Evolutionary conservation across 441 rosid genomes (phyloP), one percentile per base, ranked within the genome.

Genomic region (Bocquillonia castaneifolia): DNA sequence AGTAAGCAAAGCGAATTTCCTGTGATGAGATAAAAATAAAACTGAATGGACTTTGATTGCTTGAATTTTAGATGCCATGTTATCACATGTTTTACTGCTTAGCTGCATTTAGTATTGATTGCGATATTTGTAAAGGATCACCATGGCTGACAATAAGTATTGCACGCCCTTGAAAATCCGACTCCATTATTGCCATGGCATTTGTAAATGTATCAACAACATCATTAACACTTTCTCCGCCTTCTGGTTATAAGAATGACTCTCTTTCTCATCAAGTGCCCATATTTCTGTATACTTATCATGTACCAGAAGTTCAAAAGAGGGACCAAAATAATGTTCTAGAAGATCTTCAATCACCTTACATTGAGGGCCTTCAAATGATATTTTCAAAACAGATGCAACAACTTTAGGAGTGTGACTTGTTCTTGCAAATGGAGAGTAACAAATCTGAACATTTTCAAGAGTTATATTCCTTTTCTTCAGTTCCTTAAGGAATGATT

Each of bases 261-360:
- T 93, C 92, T 59, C 92, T 59, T 88, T 84, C 82, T 87, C 97
- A 69, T 89, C 96, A 55, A 88, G 85, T 31, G 83, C 91, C 95
- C 96, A 91, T 78, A 91, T 89, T 76, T 89, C 95, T 12, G 83
- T 42, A 76, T 88, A 91, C 97, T 86, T 89, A 18, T 93, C 96
- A 79, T 91, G 97, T 2, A 92, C 84, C 78, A 62, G 77, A 42
- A 93, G 90, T 76, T 93, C 96, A 77, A 82, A 89, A 6, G 81
- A 66, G 72, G 96, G 97, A 63, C 99, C 99, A 68, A 93, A 93
- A 62, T 84, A 91, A 74, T 96, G 93, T 78, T 93, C 95, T 48
- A 90, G 86, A 63, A 93, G 91, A 85, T 84, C 86, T 77, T 85
- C 90, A 50, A 91, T 77, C 75, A 83, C 87, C 91, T 81, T 88